Percentiles rank a stretch among this genome's conserved stretches.
phyloP scores from a whole-genome alignment of 768 basidiomycete species.

The Hygrocybe coccinea region DNA sequence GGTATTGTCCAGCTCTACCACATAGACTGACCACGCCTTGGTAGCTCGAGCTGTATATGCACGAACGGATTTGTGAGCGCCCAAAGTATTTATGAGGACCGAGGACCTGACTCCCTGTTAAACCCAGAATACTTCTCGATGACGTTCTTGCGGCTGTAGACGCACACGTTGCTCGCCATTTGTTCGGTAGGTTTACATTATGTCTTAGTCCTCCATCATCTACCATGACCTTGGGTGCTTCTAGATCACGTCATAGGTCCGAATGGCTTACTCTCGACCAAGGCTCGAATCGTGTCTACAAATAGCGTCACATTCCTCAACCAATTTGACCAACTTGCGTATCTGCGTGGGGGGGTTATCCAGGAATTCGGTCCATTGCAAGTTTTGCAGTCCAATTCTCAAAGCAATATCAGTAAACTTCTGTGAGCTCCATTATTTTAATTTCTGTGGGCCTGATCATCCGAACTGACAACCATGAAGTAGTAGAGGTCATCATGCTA shows the following conservation, averaged over 20 bases:
- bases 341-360: slow-evolving; percentile 77
- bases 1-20: neutral
- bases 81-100: too few species aligned
- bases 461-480: too few species aligned
- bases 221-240: slow-evolving; percentile 19
- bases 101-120: too few species aligned
- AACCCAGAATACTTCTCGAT: slow-evolving; percentile 69
- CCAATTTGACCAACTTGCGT: slow-evolving; percentile 69
- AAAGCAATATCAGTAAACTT: slow-evolving; percentile 68
- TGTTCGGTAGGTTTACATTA: slow-evolving; percentile 39
- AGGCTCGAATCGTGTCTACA: slow-evolving; percentile 82
- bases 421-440: slow-evolving; percentile 45
- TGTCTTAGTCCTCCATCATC: too few species aligned
- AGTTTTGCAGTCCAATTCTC: slow-evolving; percentile 51
- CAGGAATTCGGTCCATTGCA: slow-evolving; percentile 69
- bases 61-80: too few species aligned
- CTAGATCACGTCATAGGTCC: slow-evolving; percentile 81
- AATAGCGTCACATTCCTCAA: slow-evolving; percentile 82
- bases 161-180: slow-evolving; percentile 81
- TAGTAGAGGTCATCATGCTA: slow-evolving; percentile 24
- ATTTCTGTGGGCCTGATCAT: neutral
- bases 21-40: neutral
- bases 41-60: too few species aligned
- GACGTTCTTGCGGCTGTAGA: slow-evolving; percentile 86
- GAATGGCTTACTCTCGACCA: slow-evolving; percentile 71